Conservation (phyloP, 2,329 filamentous ascomycete genomes). For the Lasiodiplodia theobromae region DNA sequence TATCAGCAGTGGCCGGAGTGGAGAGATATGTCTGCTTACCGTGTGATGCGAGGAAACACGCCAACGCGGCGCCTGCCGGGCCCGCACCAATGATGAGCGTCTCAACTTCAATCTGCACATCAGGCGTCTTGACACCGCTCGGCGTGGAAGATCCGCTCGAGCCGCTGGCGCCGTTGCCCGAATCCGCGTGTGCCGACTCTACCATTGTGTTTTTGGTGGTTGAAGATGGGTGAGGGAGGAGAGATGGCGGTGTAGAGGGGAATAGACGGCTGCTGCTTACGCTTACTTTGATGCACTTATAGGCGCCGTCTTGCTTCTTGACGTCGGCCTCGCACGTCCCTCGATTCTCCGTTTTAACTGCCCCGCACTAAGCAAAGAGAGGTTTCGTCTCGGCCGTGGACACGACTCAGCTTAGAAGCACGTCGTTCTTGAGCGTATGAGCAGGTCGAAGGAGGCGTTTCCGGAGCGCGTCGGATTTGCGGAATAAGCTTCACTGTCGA, state of each 20-base stretch:
- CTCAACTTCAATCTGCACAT: slow-evolving; percentile 48
- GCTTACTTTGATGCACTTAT: not conserved
- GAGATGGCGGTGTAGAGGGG: not conserved
- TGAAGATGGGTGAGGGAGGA: not conserved
- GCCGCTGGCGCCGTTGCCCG: not conserved
- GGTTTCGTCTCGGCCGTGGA: not conserved
- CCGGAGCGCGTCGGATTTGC: not conserved
- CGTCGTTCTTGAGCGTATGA: not conserved
- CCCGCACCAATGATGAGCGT: slow-evolving; percentile 61
- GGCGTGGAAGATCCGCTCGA: not conserved
- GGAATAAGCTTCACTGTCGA: not conserved
- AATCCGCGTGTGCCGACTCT: not conserved
- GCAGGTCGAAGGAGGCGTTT: slow-evolving; percentile 5
- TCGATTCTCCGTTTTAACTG: not conserved
- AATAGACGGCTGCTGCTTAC: not conserved
- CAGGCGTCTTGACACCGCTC: not conserved
- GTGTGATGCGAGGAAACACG: slow-evolving; percentile 60
- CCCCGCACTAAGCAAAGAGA: slow-evolving; percentile 8
- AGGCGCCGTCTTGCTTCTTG: not conserved
- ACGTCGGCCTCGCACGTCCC: slow-evolving; percentile 1
- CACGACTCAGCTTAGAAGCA: slow-evolving; percentile 15
- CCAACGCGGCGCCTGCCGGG: slow-evolving; percentile 62
- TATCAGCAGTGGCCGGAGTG: not conserved
- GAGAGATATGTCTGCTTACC: slow-evolving; percentile 40
- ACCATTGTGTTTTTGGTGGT: not conserved